Evolutionary conservation across 257 asterid species (phyloP).

Genomic region (Ocimum tenuiflorum): DNA sequence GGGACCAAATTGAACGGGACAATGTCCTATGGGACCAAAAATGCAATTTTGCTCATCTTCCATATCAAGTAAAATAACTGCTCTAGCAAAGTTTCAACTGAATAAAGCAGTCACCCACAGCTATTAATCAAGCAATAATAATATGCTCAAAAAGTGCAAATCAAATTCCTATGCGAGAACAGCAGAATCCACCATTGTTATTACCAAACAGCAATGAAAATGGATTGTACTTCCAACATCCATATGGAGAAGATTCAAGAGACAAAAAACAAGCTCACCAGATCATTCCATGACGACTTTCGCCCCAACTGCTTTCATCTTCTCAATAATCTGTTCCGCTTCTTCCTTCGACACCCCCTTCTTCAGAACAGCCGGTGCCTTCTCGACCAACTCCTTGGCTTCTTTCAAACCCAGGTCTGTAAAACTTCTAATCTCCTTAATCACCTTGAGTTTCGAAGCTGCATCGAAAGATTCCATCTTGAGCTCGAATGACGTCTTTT

Average conservation of each 20-base stretch:
- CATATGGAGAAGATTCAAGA: background rate
- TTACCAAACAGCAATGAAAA: conserved; percentile 4
- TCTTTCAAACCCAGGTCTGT: conserved; percentile 38
- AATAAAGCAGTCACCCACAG: too few species aligned
- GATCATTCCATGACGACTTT: conserved; percentile 37
- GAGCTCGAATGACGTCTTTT: conserved; percentile 64
- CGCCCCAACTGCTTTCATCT: conserved; percentile 46
- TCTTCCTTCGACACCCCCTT: conserved; percentile 41
- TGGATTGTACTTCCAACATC: background rate
- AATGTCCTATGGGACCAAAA: too few species aligned
- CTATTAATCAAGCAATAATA: too few species aligned
- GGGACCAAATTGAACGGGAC: too few species aligned
- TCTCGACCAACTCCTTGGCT: conserved; percentile 46
- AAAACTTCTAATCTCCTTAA: conserved; percentile 37
- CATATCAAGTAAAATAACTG: too few species aligned
- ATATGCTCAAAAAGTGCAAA: too few species aligned
- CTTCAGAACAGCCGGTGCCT: conserved; percentile 32
- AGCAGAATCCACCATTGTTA: conserved; percentile 4
- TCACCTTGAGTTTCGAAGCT: conserved; percentile 64
- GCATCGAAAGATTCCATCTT: conserved; percentile 70
- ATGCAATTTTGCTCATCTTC: too few species aligned
- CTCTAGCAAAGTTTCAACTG: too few species aligned
- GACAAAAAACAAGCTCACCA: background rate
- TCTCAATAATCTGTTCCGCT: conserved; percentile 38
- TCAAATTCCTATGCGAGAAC: conserved; percentile 12